These are phyloP conservation scores for Hypericum perforatum DNA, from an alignment of 345 rosid species.

Conservation along the genomic window DNA sequence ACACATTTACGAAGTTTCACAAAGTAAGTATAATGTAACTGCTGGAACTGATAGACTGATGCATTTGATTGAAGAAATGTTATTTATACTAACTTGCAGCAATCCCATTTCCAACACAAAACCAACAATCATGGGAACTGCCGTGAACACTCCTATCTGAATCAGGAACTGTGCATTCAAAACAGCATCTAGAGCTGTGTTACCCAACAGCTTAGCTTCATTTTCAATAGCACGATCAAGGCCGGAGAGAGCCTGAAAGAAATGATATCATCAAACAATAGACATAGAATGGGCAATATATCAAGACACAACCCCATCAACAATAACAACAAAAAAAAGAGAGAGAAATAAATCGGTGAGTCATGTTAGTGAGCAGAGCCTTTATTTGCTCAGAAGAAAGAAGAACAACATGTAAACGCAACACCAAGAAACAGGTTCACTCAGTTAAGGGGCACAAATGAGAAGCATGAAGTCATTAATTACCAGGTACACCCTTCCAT, in stretches of 20 bases:
- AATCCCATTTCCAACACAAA: constrained; percentile 90
- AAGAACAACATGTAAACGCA: not conserved
- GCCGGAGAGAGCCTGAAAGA: constrained; percentile 89
- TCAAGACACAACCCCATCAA: not conserved
- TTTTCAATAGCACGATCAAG: constrained; percentile 51
- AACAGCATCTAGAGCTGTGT: constrained; percentile 83
- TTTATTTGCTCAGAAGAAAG: no score
- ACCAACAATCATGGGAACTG: constrained; percentile 98
- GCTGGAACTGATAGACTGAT: no score
- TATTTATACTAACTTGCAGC: constrained; percentile 53
- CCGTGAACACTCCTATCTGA: constrained; percentile 96
- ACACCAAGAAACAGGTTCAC: not conserved
- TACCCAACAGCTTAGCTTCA: constrained; percentile 49
- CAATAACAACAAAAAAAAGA: no score
- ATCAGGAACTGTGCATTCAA: constrained; percentile 92
- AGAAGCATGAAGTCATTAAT: constrained; percentile 12
- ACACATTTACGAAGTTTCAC: not conserved
- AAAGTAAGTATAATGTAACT: no score
- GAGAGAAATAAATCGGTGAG: no score
- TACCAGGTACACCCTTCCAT: constrained; percentile 96
- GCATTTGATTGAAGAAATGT: constrained; percentile 2
- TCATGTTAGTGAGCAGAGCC: no score
- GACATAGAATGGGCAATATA: not conserved
- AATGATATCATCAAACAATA: not conserved
- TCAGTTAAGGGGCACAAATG: not conserved